These are phyloP conservation scores for Globisporangium takayamanum DNA, from an alignment of 352 stramenopile species.

Conservation along the genomic window DNA sequence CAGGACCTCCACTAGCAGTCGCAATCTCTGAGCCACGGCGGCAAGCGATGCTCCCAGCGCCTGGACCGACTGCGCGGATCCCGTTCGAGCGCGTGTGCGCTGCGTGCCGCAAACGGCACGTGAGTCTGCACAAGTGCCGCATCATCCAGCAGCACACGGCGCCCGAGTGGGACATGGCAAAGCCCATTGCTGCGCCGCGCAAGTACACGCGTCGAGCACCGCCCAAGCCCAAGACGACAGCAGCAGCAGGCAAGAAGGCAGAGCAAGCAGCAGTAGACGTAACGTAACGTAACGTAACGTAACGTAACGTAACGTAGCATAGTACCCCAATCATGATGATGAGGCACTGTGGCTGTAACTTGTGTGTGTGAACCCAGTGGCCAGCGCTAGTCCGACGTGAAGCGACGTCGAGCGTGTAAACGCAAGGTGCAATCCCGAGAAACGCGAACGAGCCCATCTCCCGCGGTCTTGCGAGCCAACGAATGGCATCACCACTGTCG, in stretches of 20 bases:
- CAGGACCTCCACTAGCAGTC: not conserved
- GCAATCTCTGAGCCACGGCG: not conserved
- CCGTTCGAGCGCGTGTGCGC: constrained; percentile 63
- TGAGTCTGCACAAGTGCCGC: constrained; percentile 59
- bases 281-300: no score
- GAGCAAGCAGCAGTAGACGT: no score
- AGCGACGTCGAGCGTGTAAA: no score
- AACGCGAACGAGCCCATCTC: not conserved
- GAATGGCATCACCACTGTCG: not conserved
- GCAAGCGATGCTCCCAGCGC: not conserved
- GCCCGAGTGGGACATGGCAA: constrained; percentile 40
- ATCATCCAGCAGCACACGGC: constrained; percentile 58
- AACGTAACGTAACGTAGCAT: no score
- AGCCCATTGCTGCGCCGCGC: constrained; percentile 8
- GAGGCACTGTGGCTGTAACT: no score
- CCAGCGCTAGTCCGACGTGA: no score
- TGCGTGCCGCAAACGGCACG: constrained; percentile 59
- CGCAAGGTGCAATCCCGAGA: not conserved
- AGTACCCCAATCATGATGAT: no score
- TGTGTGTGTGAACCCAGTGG: no score
- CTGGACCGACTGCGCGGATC: constrained; percentile 12
- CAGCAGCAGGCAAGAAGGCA: no score
- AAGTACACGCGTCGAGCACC: constrained; percentile 15
- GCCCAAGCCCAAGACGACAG: not conserved
- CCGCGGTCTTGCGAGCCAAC: not conserved